A percentile compares a stretch with the other conserved stretches of the same genome.
phyloP scores from a whole-genome alignment of 805 yeast genomes.

The Candida ulmi region DNA sequence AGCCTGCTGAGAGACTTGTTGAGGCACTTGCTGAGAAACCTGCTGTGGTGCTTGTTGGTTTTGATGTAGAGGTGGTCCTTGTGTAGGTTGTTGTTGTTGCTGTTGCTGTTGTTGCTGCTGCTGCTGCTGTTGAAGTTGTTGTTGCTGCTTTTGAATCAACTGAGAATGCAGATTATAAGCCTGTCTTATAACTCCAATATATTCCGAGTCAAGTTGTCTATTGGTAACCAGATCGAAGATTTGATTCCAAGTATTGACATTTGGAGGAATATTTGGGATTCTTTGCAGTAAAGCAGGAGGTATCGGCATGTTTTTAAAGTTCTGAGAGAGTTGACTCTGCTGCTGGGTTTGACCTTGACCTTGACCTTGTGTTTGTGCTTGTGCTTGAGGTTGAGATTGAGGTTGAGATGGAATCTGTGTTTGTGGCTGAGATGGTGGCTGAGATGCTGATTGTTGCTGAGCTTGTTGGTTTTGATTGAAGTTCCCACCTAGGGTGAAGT shows the following conservation, averaged over 20 bases:
- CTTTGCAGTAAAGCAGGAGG: constrained; percentile 61
- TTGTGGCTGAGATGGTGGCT: neutral
- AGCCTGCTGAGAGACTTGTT: too few species aligned
- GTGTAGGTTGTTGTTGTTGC: constrained; percentile 22
- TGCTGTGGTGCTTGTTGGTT: constrained; percentile 28
- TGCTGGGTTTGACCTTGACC: constrained; percentile 3
- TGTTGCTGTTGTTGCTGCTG: constrained; percentile 24
- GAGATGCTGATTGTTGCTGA: constrained; percentile 24
- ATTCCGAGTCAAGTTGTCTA: constrained; percentile 52
- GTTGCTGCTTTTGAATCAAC: constrained; percentile 40
- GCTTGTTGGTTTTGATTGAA: constrained; percentile 18
- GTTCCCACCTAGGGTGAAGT: constrained; percentile 2
- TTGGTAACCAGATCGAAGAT: constrained; percentile 58
- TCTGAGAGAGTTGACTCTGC: constrained; percentile 26
- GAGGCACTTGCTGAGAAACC: constrained; percentile 9
- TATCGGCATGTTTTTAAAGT: constrained; percentile 61
- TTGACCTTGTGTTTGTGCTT: neutral
- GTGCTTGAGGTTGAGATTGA: constrained; percentile 3
- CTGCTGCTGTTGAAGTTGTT: constrained; percentile 32
- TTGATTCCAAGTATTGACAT: constrained; percentile 76
- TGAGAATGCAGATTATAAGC: constrained; percentile 66
- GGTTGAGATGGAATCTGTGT: too few species aligned
- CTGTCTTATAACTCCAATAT: constrained; percentile 54
- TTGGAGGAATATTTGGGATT: constrained; percentile 74
- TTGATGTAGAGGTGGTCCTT: constrained; percentile 11